Evolutionary conservation across 108 stramenopile genomes (phyloP), one percentile per base, ranked within the genome.

Genomic region (Nitzschia sp.): DNA sequence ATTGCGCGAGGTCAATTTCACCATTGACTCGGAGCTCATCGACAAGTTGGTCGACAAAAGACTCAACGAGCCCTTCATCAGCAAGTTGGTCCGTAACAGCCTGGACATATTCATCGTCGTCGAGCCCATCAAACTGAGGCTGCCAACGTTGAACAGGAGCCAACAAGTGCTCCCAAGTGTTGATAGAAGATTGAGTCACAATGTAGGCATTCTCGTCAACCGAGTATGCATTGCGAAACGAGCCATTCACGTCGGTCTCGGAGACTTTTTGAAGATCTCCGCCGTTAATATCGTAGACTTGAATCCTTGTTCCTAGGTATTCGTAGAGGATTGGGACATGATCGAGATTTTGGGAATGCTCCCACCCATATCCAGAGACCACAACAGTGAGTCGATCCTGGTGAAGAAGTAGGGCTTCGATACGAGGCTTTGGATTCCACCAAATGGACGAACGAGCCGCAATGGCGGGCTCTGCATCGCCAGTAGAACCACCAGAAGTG

Each of bases 31-130:
- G 32, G 41, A 53, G 31, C 27, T 67, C 63, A 13, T 52, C 29
- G 64, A 32, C 11, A 66, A 66, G 13, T 21, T 60, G 9, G 57
- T 31, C 23, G 35, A 69, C 71, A 38, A 83, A 79, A 9, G 27
- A 22, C 1, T 78, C 53, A 52, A 83, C 70, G 22, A 69, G 62
- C 13, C 56, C 45, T 0, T 76, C 71, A 29, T 63, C 54, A 0
- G 71, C 81, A 33, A 47, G 53, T 16, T 27, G 17, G n/a, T n/a
- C n/a, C 27, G 19, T 26, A 19, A 58, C 72, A 3, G 17, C 13
- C 13, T 25, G 70, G 22, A 68, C 52, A 61, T 79, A 83, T 25
- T 68, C 78, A 17, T 68, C 75, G 41, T 71, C 68, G 26, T 47
- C 52, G 50, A 77, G 13, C 6, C 53, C 69, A 21, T 58, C 68